Conservation (phyloP, 1,284 basidiomycete genomes). For the Pterula multifida region DNA sequence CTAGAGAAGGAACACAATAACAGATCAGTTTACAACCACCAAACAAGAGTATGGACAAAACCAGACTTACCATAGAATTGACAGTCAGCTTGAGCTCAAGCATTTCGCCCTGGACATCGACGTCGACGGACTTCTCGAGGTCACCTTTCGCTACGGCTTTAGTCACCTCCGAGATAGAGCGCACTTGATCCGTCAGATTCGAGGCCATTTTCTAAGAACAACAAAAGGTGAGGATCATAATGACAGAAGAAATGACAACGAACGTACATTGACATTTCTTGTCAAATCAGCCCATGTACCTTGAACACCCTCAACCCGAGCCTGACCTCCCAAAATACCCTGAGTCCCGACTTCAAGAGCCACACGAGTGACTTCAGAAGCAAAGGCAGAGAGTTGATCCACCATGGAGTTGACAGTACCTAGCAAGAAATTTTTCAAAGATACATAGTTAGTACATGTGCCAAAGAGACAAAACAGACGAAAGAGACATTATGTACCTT, state of each 20-base stretch:
- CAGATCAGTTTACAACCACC: not conserved
- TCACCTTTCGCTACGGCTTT: conserved; percentile 95
- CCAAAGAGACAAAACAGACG: conserved; percentile 4
- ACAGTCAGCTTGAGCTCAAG: conserved; percentile 87
- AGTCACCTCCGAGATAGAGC: conserved; percentile 94
- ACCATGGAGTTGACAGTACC: conserved; percentile 84
- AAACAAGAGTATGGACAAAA: not conserved
- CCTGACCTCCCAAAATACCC: conserved; percentile 89
- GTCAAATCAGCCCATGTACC: conserved; percentile 93
- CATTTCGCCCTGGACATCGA: conserved; percentile 97
- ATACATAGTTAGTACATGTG: conserved; percentile 6
- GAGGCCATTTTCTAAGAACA: conserved; percentile 33
- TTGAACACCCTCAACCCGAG: conserved; percentile 84
- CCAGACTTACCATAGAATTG: conserved; percentile 72
- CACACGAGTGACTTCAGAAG: conserved; percentile 90
- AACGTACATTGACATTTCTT: conserved; percentile 71
- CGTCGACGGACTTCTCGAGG: conserved; percentile 80
- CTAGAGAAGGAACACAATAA: not conserved
- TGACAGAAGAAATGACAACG: conserved; percentile 15
- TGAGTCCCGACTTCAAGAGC: conserved; percentile 87
- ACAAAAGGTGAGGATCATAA: not conserved
- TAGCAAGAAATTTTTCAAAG: conserved; percentile 7
- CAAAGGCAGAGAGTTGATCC: conserved; percentile 83
- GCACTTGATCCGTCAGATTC: conserved; percentile 93
- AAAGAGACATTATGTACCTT: conserved; percentile 17